phyloP scores from a whole-genome alignment of 202 grass and related monocot genomes.

The Brachypodium distachyon region DNA sequence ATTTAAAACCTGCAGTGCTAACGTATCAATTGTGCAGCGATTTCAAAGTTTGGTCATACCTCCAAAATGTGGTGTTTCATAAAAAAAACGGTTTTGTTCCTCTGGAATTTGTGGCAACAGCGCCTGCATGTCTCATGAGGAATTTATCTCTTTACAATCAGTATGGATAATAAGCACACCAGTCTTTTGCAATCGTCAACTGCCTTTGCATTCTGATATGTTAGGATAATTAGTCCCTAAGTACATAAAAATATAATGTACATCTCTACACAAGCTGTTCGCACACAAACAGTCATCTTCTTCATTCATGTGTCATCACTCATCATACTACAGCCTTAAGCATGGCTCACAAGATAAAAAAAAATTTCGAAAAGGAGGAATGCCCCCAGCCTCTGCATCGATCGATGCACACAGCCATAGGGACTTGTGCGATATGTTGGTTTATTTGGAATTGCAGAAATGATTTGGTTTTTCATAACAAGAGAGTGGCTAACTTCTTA shows the following conservation, averaged over 20 bases:
- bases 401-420: too few species aligned
- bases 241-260: neutral
- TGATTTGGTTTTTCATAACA: too few species aligned
- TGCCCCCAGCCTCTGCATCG: too few species aligned
- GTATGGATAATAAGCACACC: neutral
- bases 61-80: neutral
- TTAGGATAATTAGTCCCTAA: neutral
- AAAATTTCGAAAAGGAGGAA: neutral
- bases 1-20: neutral
- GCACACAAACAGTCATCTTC: neutral
- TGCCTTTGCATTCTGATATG: neutral
- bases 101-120: neutral
- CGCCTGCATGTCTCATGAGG: neutral
- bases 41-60: neutral
- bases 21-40: neutral
- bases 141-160: neutral
- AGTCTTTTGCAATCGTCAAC: neutral
- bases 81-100: neutral
- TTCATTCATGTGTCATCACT: neutral
- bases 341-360: neutral
- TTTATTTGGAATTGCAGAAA: too few species aligned
- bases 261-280: neutral
- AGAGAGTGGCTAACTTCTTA: too few species aligned
- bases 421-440: too few species aligned
- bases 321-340: neutral